Evolutionary conservation across 2,329 filamentous ascomycete species (phyloP).

Genomic region (Alternaria incomplexa): DNA sequence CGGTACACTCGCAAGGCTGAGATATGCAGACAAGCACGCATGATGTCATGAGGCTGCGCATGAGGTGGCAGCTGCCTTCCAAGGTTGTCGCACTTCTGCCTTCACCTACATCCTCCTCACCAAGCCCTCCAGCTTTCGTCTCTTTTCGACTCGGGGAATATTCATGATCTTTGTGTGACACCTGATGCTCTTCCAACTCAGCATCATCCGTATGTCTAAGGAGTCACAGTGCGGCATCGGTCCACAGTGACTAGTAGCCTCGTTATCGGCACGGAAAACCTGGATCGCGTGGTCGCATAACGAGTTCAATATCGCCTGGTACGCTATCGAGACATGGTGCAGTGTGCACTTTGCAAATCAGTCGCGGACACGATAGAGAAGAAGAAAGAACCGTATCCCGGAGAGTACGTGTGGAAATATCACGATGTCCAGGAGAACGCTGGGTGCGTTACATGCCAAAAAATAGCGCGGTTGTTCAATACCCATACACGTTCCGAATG

Average conservation of each 20-base stretch:
- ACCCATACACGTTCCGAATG: rapidly evolving
- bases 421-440: not conserved
- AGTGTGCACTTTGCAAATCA: not conserved
- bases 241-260: not conserved
- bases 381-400: rapidly evolving
- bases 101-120: not conserved
- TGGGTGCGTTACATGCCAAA: not conserved
- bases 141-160: no score
- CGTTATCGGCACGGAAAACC: not conserved
- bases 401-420: not conserved
- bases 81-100: no score
- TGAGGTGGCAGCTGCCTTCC: not conserved
- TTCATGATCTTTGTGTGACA: no score
- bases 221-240: no score
- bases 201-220: not conserved
- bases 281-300: not conserved
- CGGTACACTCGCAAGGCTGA: not conserved
- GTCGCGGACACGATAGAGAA: not conserved
- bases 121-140: no score
- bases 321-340: not conserved
- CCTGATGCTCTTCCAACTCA: no score
- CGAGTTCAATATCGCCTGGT: not conserved
- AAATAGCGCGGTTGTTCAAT: rapidly evolving
- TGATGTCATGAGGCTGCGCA: not conserved
- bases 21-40: not conserved